Base-by-base conservation (phyloP, 306 rosid species). In the Acacia acuminata region DNA sequence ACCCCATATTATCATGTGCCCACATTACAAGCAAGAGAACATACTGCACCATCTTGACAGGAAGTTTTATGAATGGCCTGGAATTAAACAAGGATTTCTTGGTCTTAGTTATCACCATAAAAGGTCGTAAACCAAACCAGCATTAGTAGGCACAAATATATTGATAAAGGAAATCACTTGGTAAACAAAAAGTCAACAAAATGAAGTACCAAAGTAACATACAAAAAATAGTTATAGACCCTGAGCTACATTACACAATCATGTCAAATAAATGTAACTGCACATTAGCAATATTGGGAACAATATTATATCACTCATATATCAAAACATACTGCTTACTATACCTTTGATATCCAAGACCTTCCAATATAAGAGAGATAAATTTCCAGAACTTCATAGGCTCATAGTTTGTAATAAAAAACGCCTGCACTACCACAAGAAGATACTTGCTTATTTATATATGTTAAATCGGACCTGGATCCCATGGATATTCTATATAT, bases 291-390 rank as follows among this genome's bases (percentile, higher is more conserved):
- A 61, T 77, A 75, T 38, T 27, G 65, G 25, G 69, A 72, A 73
- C 71, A 73, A 68, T 42, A 83, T 43, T 22, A 50, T 56, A 51
- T 20, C 51, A 83, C 36, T 77, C 73, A 40, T 17, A 48, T 22
- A 79, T 79, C 5, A 85, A 78, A 84, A 67, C 65, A 12, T 63
- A 63, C 63, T 77, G 82, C 79, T 80, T 83, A 81, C 17, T 81
- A 80, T 87, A 94, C 98, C 97, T 93, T 87, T 51, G 92, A 84
- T 90, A 93, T 77, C 94, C 97, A 83, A 94, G 90, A 81, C 94
- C 92, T 78, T 87, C 90, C 61, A 86, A 77, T 74, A 91, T 82
- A 72, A 79, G 88, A 22, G 92, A 88, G 38, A 89, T 79, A 85
- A 94, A 94, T 47, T 87, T 90, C 94, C 92, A 87, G 84, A 92